Conservation (phyloP, 352 stramenopile genomes). For the Phytophthora chlamydospora region DNA sequence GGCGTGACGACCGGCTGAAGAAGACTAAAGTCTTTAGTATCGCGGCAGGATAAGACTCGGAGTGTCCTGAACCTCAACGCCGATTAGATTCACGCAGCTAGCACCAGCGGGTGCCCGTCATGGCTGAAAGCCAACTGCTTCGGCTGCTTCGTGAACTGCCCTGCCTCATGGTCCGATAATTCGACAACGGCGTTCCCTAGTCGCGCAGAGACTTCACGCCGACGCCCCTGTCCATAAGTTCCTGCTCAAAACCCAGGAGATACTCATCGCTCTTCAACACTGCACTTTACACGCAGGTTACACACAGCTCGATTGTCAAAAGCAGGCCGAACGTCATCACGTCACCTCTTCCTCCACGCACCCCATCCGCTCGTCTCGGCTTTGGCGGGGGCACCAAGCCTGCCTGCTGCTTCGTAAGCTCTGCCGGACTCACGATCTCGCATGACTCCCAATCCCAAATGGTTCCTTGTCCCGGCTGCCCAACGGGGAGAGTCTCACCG, state of each 20-base stretch:
- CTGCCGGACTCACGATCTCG: conserved; percentile 13
- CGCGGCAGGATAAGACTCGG: too few species aligned
- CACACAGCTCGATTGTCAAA: conserved; percentile 11
- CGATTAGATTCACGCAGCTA: too few species aligned
- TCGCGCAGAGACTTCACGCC: conserved; percentile 13
- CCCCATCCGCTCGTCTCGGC: conserved; percentile 7
- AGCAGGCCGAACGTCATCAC: conserved; percentile 18
- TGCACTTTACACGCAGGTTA: conserved; percentile 27
- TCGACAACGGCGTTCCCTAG: conserved; percentile 5
- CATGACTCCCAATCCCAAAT: conserved; percentile 33
- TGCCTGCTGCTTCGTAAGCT: too few species aligned
- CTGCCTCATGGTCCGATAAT: conserved; percentile 25
- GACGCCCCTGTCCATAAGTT: conserved; percentile 10
- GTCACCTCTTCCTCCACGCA: background rate
- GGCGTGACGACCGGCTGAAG: too few species aligned
- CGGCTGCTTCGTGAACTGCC: background rate
- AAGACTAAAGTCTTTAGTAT: too few species aligned
- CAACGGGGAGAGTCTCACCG: conserved; percentile 8
- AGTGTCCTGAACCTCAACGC: too few species aligned
- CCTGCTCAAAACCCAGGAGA: conserved; percentile 13
- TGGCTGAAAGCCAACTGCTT: too few species aligned
- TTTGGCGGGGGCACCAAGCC: conserved; percentile 1
- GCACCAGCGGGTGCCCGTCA: too few species aligned
- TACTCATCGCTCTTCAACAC: conserved; percentile 16
- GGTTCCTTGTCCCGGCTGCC: conserved; percentile 32